Base-by-base conservation (phyloP, 2,329 filamentous ascomycete species). In the Aureobasidium sp. region DNA sequence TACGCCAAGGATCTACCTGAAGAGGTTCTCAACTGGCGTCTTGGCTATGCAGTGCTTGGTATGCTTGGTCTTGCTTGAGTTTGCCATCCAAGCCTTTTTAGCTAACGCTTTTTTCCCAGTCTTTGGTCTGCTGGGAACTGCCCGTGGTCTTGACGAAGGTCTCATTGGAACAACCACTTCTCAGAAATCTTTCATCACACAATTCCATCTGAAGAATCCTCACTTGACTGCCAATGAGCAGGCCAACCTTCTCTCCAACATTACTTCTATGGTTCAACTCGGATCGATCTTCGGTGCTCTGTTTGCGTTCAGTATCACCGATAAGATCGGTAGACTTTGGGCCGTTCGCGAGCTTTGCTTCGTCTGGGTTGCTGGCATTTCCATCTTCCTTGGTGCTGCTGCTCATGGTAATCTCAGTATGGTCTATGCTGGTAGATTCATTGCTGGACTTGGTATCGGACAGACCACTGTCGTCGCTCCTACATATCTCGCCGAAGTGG, bases 221-320 rank as follows among this genome's bases (percentile, higher is more conserved):
- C 81, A 78, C 53, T 71, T 77, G 0, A 80, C 84, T 5, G 82
- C 87, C 55, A 81, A 86, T 74, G 89, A 91, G 67, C 89, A 92
- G 75, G 90, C 91, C 79, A 89, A 92, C 48, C 68, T 71, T 11
- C 68, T 75, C 16, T 71, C 69, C n/a, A 95, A 95, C 76, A 91
- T 95, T 64, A 91, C 91, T 2, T 87, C 91, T 55, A 95, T 95
- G 92, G 92, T 95, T 0, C 92, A 94, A 78, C 88, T 94, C 72
- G 92, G 92, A 29, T 92, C 88, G 29, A 91, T 95, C 36, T 89
- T 83, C 5, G 92, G 92, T 50, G 90, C 91, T 36, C 82, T 93
- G 38, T 84, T 91, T 69, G 85, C 85, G 6, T 75, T 75, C 66
- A 71, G 69, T 64, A 66, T 75, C n/a, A 74, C 72, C 51, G 73